Evolutionary conservation across 1,139 yeast genomes (phyloP).

Genomic region (Candida sp.): DNA sequence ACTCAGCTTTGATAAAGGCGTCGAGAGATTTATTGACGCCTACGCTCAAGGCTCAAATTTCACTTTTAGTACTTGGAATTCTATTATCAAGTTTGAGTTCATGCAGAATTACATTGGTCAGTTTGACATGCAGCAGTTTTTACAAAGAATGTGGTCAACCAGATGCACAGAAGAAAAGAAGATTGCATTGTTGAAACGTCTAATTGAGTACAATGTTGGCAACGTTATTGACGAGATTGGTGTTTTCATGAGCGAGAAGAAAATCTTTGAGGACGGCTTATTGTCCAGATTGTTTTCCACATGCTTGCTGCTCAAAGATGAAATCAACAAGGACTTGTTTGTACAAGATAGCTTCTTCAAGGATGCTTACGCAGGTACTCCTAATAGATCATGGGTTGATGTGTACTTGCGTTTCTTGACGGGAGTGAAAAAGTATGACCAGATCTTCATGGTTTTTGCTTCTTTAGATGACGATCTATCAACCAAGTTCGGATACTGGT

Average conservation of each 20-base stretch:
- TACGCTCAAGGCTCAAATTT: slow-evolving; percentile 36
- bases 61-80: slow-evolving; percentile 35
- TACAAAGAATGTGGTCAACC: slow-evolving; percentile 29
- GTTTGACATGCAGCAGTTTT: slow-evolving; percentile 25
- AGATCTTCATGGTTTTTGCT: slow-evolving; percentile 15
- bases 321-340: slow-evolving; percentile 4
- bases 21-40: slow-evolving; percentile 26
- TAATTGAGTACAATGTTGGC: slow-evolving; percentile 31
- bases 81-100: slow-evolving; percentile 36
- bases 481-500: slow-evolving; percentile 6
- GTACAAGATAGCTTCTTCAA: slow-evolving; percentile 12
- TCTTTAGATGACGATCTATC: not conserved
- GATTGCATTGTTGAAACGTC: slow-evolving; percentile 18
- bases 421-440: slow-evolving; percentile 10
- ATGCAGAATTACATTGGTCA: slow-evolving; percentile 21
- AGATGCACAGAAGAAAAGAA: slow-evolving; percentile 19
- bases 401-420: slow-evolving; percentile 23
- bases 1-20: slow-evolving; percentile 33
- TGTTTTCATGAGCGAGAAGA: slow-evolving; percentile 18
- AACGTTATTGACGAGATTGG: slow-evolving; percentile 30
- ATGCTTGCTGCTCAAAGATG: slow-evolving; percentile 2
- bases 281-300: slow-evolving; percentile 17
- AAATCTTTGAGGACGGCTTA: slow-evolving; percentile 12
- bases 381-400: slow-evolving; percentile 21
- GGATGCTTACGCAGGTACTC: slow-evolving; percentile 10